Conservation (phyloP, 78 protist genomes). For the Speleostelium caveatum region DNA sequence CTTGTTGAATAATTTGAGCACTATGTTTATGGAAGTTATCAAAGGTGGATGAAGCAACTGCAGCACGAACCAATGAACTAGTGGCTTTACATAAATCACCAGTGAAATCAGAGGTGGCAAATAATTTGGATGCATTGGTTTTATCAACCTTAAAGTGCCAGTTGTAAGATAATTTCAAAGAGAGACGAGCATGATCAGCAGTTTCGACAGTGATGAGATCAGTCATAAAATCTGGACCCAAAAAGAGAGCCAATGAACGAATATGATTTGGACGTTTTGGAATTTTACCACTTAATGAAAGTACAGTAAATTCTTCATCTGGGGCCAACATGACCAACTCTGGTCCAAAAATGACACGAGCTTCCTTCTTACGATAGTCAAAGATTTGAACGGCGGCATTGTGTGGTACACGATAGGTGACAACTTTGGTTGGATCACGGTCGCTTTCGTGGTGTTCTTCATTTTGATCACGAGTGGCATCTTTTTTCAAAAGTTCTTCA, state of each 20-base stretch:
- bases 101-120: slow-evolving; percentile 88
- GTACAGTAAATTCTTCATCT: slow-evolving; percentile 92
- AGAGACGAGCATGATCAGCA: slow-evolving; percentile 91
- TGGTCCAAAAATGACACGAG: slow-evolving; percentile 91
- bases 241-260: slow-evolving; percentile 78
- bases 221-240: slow-evolving; percentile 95
- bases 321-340: slow-evolving; percentile 89
- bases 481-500: slow-evolving; percentile 71
- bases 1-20: slow-evolving; percentile 80
- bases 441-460: slow-evolving; percentile 62
- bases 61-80: slow-evolving; percentile 87
- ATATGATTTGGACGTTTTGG: slow-evolving; percentile 87
- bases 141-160: slow-evolving; percentile 86
- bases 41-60: slow-evolving; percentile 85
- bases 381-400: slow-evolving; percentile 90
- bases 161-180: slow-evolving; percentile 88
- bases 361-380: slow-evolving; percentile 86
- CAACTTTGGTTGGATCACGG: slow-evolving; percentile 88
- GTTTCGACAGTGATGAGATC: slow-evolving; percentile 92
- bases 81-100: slow-evolving; percentile 92
- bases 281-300: slow-evolving; percentile 86
- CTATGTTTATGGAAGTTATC: slow-evolving; percentile 91
- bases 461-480: slow-evolving; percentile 68
- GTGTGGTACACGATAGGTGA: slow-evolving; percentile 91
- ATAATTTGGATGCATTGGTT: slow-evolving; percentile 66